phyloP scores from a whole-genome alignment of 495 filamentous ascomycete species.

The Podospora comata region DNA sequence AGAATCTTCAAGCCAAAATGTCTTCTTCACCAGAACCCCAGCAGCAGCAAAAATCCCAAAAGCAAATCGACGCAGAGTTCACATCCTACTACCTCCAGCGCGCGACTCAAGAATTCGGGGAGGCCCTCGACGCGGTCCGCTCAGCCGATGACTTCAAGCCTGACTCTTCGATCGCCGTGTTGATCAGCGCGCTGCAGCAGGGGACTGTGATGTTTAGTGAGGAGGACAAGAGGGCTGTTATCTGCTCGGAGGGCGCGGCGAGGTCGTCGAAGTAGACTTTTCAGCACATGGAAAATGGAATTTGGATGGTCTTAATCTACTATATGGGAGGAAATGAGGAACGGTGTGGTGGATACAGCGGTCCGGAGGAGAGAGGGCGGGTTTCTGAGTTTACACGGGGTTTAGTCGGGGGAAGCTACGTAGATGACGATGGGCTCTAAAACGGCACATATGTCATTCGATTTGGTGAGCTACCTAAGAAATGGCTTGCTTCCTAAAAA shows the following conservation, averaged over 20 bases:
- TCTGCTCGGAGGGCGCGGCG: not conserved
- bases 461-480: no score
- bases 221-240: not conserved
- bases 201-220: conserved; percentile 38
- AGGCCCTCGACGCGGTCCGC: conserved; percentile 67
- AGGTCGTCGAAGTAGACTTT: not conserved
- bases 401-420: no score
- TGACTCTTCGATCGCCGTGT: conserved; percentile 44
- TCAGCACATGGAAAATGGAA: not conserved
- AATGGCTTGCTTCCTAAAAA: no score
- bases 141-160: conserved; percentile 64
- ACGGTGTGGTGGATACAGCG: no score
- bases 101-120: conserved; percentile 63
- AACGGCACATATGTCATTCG: no score
- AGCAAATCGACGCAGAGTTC: conserved; percentile 47
- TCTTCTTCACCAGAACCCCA: conserved; percentile 1
- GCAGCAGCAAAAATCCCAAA: conserved; percentile 31
- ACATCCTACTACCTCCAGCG: conserved; percentile 62
- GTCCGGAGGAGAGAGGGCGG: no score
- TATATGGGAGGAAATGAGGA: no score
- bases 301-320: not conserved
- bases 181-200: conserved; percentile 64
- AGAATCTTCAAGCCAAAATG: not conserved
- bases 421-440: no score
- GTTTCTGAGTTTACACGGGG: no score